Base-by-base conservation (phyloP, 2,329 filamentous ascomycete species). In the Scytalidium lignicola region DNA sequence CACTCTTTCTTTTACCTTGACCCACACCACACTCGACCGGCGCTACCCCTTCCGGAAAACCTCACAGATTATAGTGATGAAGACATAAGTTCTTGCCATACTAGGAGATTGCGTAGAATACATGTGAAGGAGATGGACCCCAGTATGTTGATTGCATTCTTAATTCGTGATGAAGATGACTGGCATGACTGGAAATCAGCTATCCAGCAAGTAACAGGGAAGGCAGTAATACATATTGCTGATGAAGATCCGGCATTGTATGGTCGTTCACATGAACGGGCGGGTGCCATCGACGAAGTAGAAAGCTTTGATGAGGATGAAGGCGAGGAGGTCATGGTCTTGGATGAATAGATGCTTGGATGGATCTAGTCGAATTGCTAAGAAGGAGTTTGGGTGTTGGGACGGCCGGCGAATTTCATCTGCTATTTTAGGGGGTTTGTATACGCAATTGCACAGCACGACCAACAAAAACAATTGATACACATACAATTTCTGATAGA, bases 41-140 rank as follows among this genome's bases (percentile, higher is more conserved):
- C 86, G 2, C 73, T 96, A 2, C 82, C 86, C 0, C 85, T 84
- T 55, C 78, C 80, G 54, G 65, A 75, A 22, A 67, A 82, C 43
- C 64, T 74, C 1, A 67, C 70, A 6, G 69, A 80, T 1, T 89
- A 90, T 61, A 82, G 82, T 0, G 62, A 73, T 7, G 85, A 88
- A 58, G 90, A 97, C 51, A 66, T 96, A 15, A 80, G 85, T 48
- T 86, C 86, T 1, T 96, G 90, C 62, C 92, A 99, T 65, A 97
- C 91, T 0, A 80, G 88, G 45, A 84, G 92, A 43, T 71, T 99
- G 17, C 83, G 92, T 32, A 80, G 87, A 49, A 76, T 99, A 23
- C 85, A 93, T 58, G 78, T 99, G 44, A 83, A 83, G 51, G 91
- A 97, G 63, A 93, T 99, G 88, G 93, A 99, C 61, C 93, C 93